Conservation (phyloP, 257 asterid genomes). For the Scutellaria galericulata region DNA sequence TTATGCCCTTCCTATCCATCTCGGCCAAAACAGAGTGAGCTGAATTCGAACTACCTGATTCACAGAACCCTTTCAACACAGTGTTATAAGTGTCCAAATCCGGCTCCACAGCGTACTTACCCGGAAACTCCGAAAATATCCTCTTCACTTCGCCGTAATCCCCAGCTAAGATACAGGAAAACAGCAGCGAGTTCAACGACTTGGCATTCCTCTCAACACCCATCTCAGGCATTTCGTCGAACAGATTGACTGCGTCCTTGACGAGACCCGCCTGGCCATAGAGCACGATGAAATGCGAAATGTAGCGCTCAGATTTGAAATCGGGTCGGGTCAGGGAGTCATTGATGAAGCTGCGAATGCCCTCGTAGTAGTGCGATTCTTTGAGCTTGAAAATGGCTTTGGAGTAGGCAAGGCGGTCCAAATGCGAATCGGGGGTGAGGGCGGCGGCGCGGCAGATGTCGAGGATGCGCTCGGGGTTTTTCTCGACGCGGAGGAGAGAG, state of each 20-base stretch:
- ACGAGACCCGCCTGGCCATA: slow-evolving; percentile 81
- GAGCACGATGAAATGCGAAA: slow-evolving; percentile 65
- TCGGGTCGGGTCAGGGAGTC: slow-evolving; percentile 64
- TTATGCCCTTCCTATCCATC: slow-evolving; percentile 67
- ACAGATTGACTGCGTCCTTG: slow-evolving; percentile 62
- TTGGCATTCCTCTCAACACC: slow-evolving; percentile 55
- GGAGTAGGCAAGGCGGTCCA: slow-evolving; percentile 74
- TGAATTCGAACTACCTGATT: slow-evolving; percentile 66
- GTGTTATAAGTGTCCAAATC: slow-evolving; percentile 71
- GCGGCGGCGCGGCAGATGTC: slow-evolving; percentile 88
- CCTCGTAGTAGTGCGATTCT: slow-evolving; percentile 54
- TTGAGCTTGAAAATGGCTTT: slow-evolving; percentile 63
- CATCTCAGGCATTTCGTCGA: slow-evolving; percentile 64
- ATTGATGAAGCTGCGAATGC: slow-evolving; percentile 60
- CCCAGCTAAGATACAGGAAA: slow-evolving; percentile 61
- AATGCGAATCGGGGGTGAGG: slow-evolving; percentile 65
- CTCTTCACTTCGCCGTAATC: slow-evolving; percentile 81
- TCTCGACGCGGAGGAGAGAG: slow-evolving; percentile 73
- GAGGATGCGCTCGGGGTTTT: slow-evolving; percentile 80
- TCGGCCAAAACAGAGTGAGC: slow-evolving; percentile 70
- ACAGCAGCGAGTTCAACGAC: slow-evolving; percentile 66
- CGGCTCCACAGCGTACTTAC: slow-evolving; percentile 60
- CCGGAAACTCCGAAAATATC: slow-evolving; percentile 69
- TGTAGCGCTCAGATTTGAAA: slow-evolving; percentile 52
- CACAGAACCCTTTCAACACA: slow-evolving; percentile 76